Evolutionary conservation across 163 green algal species (phyloP).

Genomic region (Scenedesmus sp.): DNA sequence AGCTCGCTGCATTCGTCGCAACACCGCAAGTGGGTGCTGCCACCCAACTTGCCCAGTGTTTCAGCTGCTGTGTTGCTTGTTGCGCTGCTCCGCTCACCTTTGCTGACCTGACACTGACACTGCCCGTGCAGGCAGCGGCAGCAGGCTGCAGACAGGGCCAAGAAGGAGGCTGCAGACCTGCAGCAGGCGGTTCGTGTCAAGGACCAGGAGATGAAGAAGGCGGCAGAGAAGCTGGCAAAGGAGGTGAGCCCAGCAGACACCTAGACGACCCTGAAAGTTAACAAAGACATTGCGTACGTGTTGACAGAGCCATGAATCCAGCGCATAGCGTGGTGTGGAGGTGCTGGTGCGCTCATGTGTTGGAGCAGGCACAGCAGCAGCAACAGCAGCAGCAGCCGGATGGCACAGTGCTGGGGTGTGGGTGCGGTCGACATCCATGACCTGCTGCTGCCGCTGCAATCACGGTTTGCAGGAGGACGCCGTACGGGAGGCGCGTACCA

Average conservation of each 20-base stretch:
- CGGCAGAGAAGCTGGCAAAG: background rate
- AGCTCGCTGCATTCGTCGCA: too few relatives aligned
- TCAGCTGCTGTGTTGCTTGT: too few relatives aligned
- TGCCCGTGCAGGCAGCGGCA: slow-evolving; percentile 17
- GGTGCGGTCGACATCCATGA: background rate
- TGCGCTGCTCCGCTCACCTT: too few relatives aligned
- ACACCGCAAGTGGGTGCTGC: too few relatives aligned
- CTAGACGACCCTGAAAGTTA: too few relatives aligned
- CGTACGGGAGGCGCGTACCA: background rate
- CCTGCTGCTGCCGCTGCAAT: background rate
- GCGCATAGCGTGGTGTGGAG: too few relatives aligned
- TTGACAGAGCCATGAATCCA: too few relatives aligned
- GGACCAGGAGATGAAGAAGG: background rate
- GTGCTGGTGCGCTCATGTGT: too few relatives aligned
- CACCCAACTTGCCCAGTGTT: too few relatives aligned
- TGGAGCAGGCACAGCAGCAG: too few relatives aligned
- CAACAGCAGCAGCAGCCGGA: background rate
- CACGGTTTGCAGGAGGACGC: background rate
- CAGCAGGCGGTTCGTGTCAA: background rate
- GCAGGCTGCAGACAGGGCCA: slow-evolving; percentile 5
- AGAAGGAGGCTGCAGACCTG: background rate
- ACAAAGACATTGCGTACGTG: too few relatives aligned
- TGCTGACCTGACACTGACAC: too few relatives aligned
- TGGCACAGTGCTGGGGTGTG: background rate
- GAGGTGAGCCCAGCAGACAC: slow-evolving; percentile 4